These are phyloP conservation scores for Podospora tetraspora DNA, from an alignment of 495 filamentous ascomycete species.

Conservation along the genomic window DNA sequence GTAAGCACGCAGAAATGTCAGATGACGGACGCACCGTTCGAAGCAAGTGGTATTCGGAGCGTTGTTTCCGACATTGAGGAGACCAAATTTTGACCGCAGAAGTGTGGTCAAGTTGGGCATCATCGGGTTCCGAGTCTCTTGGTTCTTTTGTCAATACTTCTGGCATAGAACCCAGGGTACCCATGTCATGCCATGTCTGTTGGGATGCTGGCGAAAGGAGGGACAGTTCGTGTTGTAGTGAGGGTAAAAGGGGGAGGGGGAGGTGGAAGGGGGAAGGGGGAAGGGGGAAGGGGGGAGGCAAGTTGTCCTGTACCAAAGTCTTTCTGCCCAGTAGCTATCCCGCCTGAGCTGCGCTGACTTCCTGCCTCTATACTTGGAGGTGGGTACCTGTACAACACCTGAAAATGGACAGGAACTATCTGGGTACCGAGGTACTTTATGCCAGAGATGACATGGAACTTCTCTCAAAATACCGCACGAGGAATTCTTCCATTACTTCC, in stretches of 20 bases:
- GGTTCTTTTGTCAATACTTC: background rate
- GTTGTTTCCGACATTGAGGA: background rate
- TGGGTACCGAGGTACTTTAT: background rate
- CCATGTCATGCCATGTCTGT: background rate
- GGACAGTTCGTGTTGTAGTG: too few species aligned
- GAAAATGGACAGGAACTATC: too few species aligned
- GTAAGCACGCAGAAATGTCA: background rate
- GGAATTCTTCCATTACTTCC: background rate
- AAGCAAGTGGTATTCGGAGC: background rate
- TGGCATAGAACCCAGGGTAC: background rate
- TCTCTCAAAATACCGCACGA: background rate
- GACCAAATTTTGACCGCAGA: background rate
- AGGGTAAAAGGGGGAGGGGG: background rate
- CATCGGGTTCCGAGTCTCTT: background rate
- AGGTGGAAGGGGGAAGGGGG: too few species aligned
- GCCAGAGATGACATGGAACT: too few species aligned
- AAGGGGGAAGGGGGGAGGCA: too few species aligned
- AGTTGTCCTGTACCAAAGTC: too few species aligned
- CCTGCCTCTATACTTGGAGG: too few species aligned
- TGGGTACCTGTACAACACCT: too few species aligned
- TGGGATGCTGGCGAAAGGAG: background rate
- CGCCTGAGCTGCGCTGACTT: too few species aligned
- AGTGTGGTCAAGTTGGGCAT: background rate
- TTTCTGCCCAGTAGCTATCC: too few species aligned
- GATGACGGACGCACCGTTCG: background rate